Evolutionary conservation across 345 rosid species (phyloP).

Genomic region (Hypericum perforatum): DNA sequence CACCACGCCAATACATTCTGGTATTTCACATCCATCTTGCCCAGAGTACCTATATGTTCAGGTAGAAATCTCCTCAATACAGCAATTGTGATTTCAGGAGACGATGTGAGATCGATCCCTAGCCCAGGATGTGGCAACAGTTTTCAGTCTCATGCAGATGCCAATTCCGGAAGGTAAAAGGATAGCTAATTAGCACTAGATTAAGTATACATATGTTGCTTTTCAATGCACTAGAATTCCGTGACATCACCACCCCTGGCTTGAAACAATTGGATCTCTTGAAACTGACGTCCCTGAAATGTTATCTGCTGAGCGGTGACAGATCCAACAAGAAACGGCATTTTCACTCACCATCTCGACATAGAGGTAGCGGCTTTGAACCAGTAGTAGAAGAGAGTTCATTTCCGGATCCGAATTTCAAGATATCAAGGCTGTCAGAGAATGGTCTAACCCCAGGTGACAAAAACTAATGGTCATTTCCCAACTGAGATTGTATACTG

Average conservation of each 20-base stretch:
- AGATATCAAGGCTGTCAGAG: conserved; percentile 41
- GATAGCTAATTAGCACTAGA: neutral
- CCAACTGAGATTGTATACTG: too few relatives aligned
- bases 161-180: conserved; percentile 33
- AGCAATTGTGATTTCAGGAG: conserved; percentile 30
- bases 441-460: conserved; percentile 38
- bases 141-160: conserved; percentile 18
- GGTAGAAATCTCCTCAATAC: conserved; percentile 2
- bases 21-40: conserved; percentile 20
- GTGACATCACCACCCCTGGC: too few relatives aligned
- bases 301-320: conserved; percentile 13
- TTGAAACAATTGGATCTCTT: too few relatives aligned
- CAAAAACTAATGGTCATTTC: conserved; percentile 23
- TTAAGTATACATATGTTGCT: too few relatives aligned
- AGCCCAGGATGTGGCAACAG: conserved; percentile 65
- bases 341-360: conserved; percentile 40
- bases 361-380: conserved; percentile 47
- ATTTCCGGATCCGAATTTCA: conserved; percentile 34
- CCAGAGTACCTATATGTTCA: conserved; percentile 1
- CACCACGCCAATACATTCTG: conserved; percentile 51
- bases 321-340: conserved; percentile 46
- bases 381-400: conserved; percentile 62
- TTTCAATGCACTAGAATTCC: too few relatives aligned
- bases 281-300: too few relatives aligned
- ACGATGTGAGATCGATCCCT: conserved; percentile 48